Conservation (phyloP, 345 rosid species). For the Turnera subulata region DNA sequence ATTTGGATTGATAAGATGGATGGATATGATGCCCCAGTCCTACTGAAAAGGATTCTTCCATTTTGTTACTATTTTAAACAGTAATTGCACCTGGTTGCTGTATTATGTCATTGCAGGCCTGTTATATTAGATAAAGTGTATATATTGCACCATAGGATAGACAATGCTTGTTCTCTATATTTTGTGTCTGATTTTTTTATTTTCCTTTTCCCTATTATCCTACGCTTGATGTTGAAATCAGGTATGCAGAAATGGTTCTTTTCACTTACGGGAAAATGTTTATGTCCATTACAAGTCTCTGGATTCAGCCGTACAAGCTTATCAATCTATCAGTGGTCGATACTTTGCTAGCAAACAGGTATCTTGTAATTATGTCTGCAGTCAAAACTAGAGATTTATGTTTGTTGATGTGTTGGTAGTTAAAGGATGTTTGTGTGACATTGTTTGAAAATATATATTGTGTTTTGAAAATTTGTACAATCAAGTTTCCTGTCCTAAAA, state of each 20-base stretch:
- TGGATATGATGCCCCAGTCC: background rate
- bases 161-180: constrained; percentile 10
- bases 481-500: background rate
- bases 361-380: constrained; percentile 12
- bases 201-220: constrained; percentile 1
- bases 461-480: background rate
- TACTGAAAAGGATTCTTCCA: background rate
- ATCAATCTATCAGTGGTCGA: constrained; percentile 64
- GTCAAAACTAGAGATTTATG: background rate
- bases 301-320: constrained; percentile 77
- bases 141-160: background rate
- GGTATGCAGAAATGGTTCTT: constrained; percentile 87
- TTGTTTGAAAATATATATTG: background rate
- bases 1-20: background rate
- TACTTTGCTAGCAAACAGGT: constrained; percentile 98
- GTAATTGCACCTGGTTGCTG: background rate
- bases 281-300: constrained; percentile 76
- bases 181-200: constrained; percentile 6
- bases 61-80: background rate
- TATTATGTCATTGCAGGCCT: background rate
- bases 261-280: constrained; percentile 91
- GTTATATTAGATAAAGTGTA: background rate
- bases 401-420: background rate
- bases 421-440: background rate
- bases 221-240: no score